These are phyloP conservation scores for Tylopilus balloui DNA, from an alignment of 768 basidiomycete genomes.

Conservation along the genomic window DNA sequence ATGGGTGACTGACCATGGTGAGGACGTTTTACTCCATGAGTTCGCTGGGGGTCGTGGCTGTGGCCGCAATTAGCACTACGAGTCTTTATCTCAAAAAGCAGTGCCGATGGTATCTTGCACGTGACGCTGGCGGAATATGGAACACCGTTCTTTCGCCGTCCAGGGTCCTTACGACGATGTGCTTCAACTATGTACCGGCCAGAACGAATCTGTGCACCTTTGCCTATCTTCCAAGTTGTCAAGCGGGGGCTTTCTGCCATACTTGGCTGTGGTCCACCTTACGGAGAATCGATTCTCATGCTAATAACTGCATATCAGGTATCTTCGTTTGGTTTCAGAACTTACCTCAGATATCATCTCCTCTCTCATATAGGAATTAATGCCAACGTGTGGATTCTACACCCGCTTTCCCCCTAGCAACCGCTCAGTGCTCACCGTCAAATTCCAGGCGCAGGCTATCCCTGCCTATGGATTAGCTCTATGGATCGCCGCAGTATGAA, in stretches of 20 bases:
- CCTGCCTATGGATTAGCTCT: neutral
- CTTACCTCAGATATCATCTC: neutral
- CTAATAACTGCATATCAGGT: neutral
- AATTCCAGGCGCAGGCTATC: no score
- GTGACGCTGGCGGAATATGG: neutral
- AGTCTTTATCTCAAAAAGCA: constrained; percentile 3
- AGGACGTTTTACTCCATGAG: constrained; percentile 12
- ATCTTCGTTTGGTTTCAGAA: neutral
- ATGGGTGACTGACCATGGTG: constrained; percentile 20
- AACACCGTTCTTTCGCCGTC: neutral
- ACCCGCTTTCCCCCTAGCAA: neutral
- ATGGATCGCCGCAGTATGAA: no score
- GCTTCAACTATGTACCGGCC: no score
- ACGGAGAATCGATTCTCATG: neutral
- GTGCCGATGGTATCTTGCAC: neutral
- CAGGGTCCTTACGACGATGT: neutral
- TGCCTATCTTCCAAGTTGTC: neutral
- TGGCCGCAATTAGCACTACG: neutral
- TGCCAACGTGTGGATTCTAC: neutral
- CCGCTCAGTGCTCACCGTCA: neutral
- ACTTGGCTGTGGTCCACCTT: neutral
- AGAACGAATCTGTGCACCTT: neutral
- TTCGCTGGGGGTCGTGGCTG: neutral
- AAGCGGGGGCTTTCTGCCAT: constrained; percentile 9
- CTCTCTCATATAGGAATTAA: neutral